Evolutionary conservation across 2,329 filamentous ascomycete genomes (phyloP).

Genomic region (Apiospora rasikravindrae): DNA sequence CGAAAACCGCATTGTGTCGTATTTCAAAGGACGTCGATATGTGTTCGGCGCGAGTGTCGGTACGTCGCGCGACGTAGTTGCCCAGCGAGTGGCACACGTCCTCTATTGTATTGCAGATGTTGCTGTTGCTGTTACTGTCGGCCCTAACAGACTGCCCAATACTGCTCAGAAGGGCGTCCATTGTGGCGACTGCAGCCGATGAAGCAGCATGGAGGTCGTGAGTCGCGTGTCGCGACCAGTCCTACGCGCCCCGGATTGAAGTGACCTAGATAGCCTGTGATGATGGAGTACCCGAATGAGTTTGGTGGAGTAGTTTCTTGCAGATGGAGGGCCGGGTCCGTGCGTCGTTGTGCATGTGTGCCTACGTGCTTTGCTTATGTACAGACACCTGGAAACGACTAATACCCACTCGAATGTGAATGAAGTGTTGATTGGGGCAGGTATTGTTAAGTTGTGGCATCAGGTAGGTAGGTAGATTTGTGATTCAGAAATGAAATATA

Average conservation of each 20-base stretch:
- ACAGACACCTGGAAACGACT: neutral
- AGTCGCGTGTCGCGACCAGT: constrained; percentile 10
- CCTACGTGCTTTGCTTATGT: neutral
- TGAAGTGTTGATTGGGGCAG: neutral
- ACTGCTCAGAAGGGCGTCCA: constrained; percentile 36
- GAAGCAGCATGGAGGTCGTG: neutral
- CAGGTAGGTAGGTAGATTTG: too few species aligned
- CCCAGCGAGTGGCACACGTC: constrained; percentile 55
- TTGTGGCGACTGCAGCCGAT: constrained; percentile 23
- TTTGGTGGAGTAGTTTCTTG: constrained; percentile 11
- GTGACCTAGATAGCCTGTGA: neutral
- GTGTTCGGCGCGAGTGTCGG: constrained; percentile 56
- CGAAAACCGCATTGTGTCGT: constrained; percentile 49
- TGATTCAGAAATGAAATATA: too few species aligned
- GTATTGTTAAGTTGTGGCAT: too few species aligned
- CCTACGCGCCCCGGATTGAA: neutral
- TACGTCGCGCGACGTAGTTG: constrained; percentile 47
- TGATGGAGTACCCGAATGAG: neutral
- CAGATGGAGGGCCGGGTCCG: neutral
- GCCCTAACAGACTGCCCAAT: constrained; percentile 27
- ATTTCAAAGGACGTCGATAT: constrained; percentile 54
- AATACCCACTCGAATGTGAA: neutral
- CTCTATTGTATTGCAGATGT: constrained; percentile 45
- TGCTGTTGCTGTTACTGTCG: constrained; percentile 30
- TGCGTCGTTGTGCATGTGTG: too few species aligned